A percentile compares a stretch with the other conserved stretches of the same genome.
Conservation (phyloP, 78 protist species). For the Dictyostelium brefeldianum region DNA sequence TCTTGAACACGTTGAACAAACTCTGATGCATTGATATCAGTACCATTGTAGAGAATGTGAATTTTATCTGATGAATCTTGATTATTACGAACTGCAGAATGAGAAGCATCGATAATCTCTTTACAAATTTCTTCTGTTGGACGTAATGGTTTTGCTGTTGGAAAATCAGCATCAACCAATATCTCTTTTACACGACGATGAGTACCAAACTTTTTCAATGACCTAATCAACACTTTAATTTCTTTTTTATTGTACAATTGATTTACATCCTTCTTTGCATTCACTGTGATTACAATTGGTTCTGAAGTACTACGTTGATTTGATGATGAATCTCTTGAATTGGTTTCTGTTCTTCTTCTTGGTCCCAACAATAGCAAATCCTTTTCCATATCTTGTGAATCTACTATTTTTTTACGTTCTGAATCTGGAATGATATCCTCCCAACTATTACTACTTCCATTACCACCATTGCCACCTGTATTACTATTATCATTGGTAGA, state of each 20-base stretch:
- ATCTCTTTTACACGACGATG: conserved; percentile 37
- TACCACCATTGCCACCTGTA: not conserved
- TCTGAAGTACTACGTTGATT: not conserved
- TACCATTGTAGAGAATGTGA: conserved; percentile 48
- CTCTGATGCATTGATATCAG: conserved; percentile 78
- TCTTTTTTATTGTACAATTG: conserved; percentile 54
- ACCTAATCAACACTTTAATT: conserved; percentile 30
- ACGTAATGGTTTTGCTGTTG: conserved; percentile 5
- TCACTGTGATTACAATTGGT: conserved; percentile 10
- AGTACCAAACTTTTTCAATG: conserved; percentile 65
- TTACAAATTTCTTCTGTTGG: conserved; percentile 55
- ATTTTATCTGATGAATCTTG: conserved; percentile 45
- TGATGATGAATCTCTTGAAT: not conserved
- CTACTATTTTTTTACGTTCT: conserved; percentile 18
- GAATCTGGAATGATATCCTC: conserved; percentile 72
- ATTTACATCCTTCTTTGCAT: conserved; percentile 36
- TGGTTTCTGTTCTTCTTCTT: conserved; percentile 20
- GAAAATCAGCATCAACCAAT: conserved; percentile 12
- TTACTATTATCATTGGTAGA: conserved; percentile 6
- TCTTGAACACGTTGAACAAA: conserved; percentile 78
- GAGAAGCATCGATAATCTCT: conserved; percentile 47
- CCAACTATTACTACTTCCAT: conserved; percentile 36
- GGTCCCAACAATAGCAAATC: not conserved
- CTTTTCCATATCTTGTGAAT: not conserved
- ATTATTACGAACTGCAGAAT: conserved; percentile 8